Base-by-base conservation (phyloP, 2,329 filamentous ascomycete species). In the Lachnellula willkommii region DNA sequence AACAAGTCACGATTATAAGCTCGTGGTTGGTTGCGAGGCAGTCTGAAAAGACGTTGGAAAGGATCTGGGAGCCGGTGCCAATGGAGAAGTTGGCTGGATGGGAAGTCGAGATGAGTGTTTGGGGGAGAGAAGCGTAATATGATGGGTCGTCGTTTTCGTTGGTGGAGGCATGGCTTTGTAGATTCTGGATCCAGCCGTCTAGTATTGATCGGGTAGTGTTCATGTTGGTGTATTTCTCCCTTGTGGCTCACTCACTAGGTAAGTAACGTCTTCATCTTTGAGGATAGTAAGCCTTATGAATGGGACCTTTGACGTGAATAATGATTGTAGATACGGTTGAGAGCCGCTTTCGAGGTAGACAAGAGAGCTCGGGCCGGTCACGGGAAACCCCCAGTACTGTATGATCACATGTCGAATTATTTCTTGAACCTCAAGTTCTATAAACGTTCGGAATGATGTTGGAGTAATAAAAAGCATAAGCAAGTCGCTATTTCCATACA, bases 1-100 rank as follows among this genome's bases (percentile, higher is more conserved):
- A 94, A 70, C 89, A 93, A 8, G 89, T 93, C 6, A 91, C 87
- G 43, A 94, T 77, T 56, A 91, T 81, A 28, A 92, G 74, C 64
- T 90, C 88, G 48, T 77, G 72, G 37, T 79, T 74, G 2, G 88
- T 84, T 0, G 72, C 68, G 4, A 81, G 72, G 3, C 92, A 78
- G 8, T 83, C 81, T 1, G 87, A 82, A 0, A 86, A 71, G 6
- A 90, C 74, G 3, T 75, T 72, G 40, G 75, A 72, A 0, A 76
- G 75, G 32, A 86, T 77, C 4, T 77, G 78, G 17, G 77, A 73
- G 5, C 84, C 83, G 0, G 80, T 85, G 54, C 83, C 83, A 15
- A 84, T 69, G 26, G 74, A 74, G 59, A 86, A 79, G 5, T 73
- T 72, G 17, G 69, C 71, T 0, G 76, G 77, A 1, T 62, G 65